phyloP scores from a whole-genome alignment of 169 alveolate genomes.

The Eimeria tenella region DNA sequence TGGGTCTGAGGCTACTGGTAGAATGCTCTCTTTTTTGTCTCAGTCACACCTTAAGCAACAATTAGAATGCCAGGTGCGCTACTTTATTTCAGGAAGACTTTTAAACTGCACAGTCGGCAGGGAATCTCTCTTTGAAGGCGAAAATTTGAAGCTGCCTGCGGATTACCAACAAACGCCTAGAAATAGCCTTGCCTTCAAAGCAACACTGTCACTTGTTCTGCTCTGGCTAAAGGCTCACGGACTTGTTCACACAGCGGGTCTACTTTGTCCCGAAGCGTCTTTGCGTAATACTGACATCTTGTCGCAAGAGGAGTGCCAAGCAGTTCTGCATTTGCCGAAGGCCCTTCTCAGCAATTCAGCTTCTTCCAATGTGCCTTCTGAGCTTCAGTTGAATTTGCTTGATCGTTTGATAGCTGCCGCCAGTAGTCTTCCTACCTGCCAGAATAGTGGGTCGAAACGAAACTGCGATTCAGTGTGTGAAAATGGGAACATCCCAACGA shows the following conservation, averaged over 20 bases:
- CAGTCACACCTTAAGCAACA: constrained; percentile 63
- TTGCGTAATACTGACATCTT: constrained; percentile 27
- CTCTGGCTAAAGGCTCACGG: constrained; percentile 64
- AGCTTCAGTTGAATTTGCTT: constrained; percentile 41
- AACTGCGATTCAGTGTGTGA: too few species aligned
- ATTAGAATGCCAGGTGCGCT: constrained; percentile 67
- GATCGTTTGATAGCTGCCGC: constrained; percentile 53
- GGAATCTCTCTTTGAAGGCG: not conserved
- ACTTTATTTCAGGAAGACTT: constrained; percentile 53
- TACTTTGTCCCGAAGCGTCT: constrained; percentile 52
- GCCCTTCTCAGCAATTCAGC: constrained; percentile 12
- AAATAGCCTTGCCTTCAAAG: constrained; percentile 51
- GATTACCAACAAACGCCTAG: not conserved
- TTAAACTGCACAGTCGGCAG: not conserved
- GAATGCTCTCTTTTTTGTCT: constrained; percentile 35
- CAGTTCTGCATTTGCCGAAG: constrained; percentile 17
- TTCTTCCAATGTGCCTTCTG: not conserved
- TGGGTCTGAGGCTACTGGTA: not conserved
- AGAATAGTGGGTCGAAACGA: too few species aligned
- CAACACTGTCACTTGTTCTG: constrained; percentile 57
- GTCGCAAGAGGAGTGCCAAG: constrained; percentile 63
- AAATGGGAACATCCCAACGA: too few species aligned
- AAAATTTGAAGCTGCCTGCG: not conserved
- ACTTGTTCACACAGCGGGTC: constrained; percentile 60
- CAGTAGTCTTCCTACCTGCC: not conserved